Evolutionary conservation across 2,329 filamentous ascomycete species (phyloP).

Genomic region (Fusarium transvaalense): DNA sequence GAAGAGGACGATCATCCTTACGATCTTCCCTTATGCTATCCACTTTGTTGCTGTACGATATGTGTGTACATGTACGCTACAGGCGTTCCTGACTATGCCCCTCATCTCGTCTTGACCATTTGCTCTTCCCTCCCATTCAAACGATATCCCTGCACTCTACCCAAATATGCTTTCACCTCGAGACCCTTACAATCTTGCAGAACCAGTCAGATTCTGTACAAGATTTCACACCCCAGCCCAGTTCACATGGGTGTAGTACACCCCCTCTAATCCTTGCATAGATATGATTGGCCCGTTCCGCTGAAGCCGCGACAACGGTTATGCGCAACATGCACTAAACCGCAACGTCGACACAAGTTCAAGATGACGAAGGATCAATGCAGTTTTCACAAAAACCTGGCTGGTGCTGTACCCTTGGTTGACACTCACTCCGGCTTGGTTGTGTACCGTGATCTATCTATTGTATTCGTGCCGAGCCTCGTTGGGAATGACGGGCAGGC

Average conservation of each 20-base stretch:
- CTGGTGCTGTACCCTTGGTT: constrained; percentile 27
- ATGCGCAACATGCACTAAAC: constrained; percentile 68
- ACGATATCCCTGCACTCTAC: constrained; percentile 34
- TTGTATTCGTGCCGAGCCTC: constrained; percentile 12
- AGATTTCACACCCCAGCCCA: constrained; percentile 25
- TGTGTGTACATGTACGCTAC: constrained; percentile 3
- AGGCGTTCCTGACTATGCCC: constrained; percentile 21
- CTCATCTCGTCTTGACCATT: constrained; percentile 43
- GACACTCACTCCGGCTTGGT: constrained; percentile 28
- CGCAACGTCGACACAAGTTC: constrained; percentile 60
- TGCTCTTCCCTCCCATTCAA: constrained; percentile 25
- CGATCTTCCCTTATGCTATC: constrained; percentile 42
- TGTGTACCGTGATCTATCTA: neutral
- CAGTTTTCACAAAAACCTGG: constrained; percentile 54
- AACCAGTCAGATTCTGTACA: constrained; percentile 21
- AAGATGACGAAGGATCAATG: constrained; percentile 61
- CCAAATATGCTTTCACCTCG: constrained; percentile 38
- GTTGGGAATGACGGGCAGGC: constrained; percentile 22
- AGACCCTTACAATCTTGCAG: constrained; percentile 32
- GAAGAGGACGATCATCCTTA: constrained; percentile 45
- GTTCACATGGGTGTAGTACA: constrained; percentile 34
- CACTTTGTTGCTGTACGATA: constrained; percentile 21
- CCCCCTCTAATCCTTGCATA: constrained; percentile 43
- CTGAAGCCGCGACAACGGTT: constrained; percentile 61
- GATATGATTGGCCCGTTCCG: constrained; percentile 57